phyloP scores from a whole-genome alignment of 2,329 filamentous ascomycete species.

The Conoideocrella luteorostrata region DNA sequence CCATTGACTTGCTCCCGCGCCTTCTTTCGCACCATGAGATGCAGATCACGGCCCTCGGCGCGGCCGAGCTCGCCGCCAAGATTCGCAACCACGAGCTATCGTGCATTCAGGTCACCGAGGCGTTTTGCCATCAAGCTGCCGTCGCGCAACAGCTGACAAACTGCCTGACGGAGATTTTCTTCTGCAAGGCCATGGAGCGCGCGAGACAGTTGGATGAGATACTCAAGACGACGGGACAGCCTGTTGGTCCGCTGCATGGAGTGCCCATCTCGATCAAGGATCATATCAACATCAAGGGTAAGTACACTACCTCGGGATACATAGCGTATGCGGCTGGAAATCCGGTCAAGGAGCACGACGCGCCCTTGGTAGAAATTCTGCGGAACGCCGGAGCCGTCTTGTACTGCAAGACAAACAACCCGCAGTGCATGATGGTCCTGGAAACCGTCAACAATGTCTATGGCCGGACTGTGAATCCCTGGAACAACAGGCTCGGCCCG shows the following conservation, averaged over 20 bases:
- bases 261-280: conserved; percentile 40
- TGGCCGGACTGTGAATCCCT: conserved; percentile 56
- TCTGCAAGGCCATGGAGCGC: conserved; percentile 36
- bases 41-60: conserved; percentile 15
- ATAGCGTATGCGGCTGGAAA: conserved; percentile 27
- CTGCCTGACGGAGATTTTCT: conserved; percentile 43
- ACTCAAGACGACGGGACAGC: conserved; percentile 6
- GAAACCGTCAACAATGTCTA: conserved; percentile 59
- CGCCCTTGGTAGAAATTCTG: conserved; percentile 5
- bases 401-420: conserved; percentile 66
- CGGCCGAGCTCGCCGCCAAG: conserved; percentile 11
- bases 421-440: conserved; percentile 48
- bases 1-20: conserved; percentile 9
- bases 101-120: conserved; percentile 17
- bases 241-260: conserved; percentile 48
- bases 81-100: conserved; percentile 14
- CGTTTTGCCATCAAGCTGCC: conserved; percentile 22
- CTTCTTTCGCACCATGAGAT: conserved; percentile 15
- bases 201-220: conserved; percentile 38
- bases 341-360: conserved; percentile 6
- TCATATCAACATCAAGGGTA: conserved; percentile 8
- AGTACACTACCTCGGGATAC: conserved; percentile 7
- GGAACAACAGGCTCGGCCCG: conserved; percentile 51
- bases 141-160: conserved; percentile 27
- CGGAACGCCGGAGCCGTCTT: conserved; percentile 23